These are phyloP conservation scores for Pseudogymnoascus sp. DNA, from an alignment of 2,329 filamentous ascomycete genomes.

Conservation along the genomic window DNA sequence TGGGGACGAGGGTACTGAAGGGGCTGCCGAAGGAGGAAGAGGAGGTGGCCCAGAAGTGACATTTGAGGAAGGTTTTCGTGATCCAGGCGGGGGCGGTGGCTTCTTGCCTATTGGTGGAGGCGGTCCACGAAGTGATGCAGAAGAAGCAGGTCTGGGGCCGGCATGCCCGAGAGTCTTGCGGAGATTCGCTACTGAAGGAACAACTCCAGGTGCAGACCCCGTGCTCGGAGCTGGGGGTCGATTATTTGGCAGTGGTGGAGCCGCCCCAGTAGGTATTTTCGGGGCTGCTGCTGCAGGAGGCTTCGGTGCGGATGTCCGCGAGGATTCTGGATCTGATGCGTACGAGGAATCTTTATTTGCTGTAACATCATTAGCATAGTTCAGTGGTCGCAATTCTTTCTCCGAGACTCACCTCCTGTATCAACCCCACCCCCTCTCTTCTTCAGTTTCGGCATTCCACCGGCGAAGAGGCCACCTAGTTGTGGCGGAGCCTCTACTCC, in stretches of 20 bases:
- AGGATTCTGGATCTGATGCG: slow-evolving; percentile 69
- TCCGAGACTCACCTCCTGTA: slow-evolving; percentile 49
- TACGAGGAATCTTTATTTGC: slow-evolving; percentile 65
- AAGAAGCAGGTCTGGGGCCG: slow-evolving; percentile 49
- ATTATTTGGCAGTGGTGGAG: slow-evolving; percentile 51
- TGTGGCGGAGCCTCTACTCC: slow-evolving; percentile 62
- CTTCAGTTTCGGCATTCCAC: slow-evolving; percentile 90
- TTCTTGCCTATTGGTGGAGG: slow-evolving; percentile 76
- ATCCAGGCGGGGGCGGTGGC: slow-evolving; percentile 52
- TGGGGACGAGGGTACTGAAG: slow-evolving; percentile 30
- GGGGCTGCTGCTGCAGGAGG: slow-evolving; percentile 41
- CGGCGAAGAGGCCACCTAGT: slow-evolving; percentile 78
- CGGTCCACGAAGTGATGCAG: slow-evolving; percentile 54
- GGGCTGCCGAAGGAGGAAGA: slow-evolving; percentile 28
- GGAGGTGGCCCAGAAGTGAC: slow-evolving; percentile 38
- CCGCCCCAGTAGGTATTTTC: slow-evolving; percentile 49
- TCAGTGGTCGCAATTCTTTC: neutral
- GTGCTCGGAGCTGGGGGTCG: slow-evolving; percentile 39
- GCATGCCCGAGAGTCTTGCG: slow-evolving; percentile 47
- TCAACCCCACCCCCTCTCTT: slow-evolving; percentile 75
- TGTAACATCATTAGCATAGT: slow-evolving; percentile 24
- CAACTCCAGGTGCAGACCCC: slow-evolving; percentile 40
- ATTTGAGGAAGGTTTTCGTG: slow-evolving; percentile 47
- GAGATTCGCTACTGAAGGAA: slow-evolving; percentile 50
- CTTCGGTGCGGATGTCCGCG: slow-evolving; percentile 48